Evolutionary conservation across 108 stramenopile species (phyloP).

Genomic region (Discostella stelligeroides): DNA sequence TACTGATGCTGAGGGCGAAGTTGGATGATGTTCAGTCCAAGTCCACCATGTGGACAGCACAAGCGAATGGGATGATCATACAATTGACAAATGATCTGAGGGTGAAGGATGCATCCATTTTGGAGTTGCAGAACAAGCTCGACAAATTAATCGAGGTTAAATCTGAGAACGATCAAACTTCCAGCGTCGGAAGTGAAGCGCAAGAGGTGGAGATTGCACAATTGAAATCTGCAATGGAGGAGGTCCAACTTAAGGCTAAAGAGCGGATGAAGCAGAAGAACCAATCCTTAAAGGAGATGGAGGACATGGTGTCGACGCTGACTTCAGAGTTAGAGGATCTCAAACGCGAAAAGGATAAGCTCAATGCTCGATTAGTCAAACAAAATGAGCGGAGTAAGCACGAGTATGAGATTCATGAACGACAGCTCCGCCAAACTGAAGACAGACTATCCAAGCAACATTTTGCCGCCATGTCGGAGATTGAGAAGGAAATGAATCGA

Average conservation of each 20-base stretch:
- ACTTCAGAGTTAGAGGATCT: slow-evolving; percentile 35
- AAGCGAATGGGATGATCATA: slow-evolving; percentile 33
- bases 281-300: slow-evolving; percentile 34
- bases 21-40: slow-evolving; percentile 19
- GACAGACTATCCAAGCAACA: slow-evolving; percentile 36
- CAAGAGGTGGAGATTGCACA: slow-evolving; percentile 8
- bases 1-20: slow-evolving; percentile 2
- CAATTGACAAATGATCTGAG: slow-evolving; percentile 16
- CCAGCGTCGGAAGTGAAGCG: neutral
- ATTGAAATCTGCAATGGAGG: slow-evolving; percentile 18
- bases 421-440: slow-evolving; percentile 37
- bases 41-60: slow-evolving; percentile 29
- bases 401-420: slow-evolving; percentile 23
- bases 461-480: slow-evolving; percentile 20
- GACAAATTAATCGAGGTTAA: neutral
- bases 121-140: slow-evolving; percentile 15
- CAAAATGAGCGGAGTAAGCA: slow-evolving; percentile 27
- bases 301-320: slow-evolving; percentile 31
- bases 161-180: neutral
- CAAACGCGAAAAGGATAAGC: slow-evolving; percentile 29
- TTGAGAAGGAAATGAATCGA: slow-evolving; percentile 44
- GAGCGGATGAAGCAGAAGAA: slow-evolving; percentile 41
- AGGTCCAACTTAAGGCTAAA: slow-evolving; percentile 34
- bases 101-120: slow-evolving; percentile 23
- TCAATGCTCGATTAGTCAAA: slow-evolving; percentile 12